Conservation (phyloP, 331 rosid species). For the Acacia pycnantha region DNA sequence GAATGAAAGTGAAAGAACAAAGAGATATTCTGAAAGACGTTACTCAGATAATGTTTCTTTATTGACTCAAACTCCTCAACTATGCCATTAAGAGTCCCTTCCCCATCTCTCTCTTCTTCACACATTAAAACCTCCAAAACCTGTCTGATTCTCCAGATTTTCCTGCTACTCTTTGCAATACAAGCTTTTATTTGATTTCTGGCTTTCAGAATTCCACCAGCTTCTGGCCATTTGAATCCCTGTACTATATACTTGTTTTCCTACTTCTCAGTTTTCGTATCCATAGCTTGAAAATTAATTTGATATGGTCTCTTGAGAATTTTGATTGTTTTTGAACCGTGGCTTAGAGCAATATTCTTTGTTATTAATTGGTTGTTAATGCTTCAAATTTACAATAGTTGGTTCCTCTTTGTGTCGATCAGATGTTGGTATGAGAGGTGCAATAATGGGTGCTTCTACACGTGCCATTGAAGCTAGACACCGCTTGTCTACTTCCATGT, state of each 20-base stretch:
- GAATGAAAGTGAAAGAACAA: slow-evolving; percentile 32
- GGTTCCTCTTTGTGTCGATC: slow-evolving; percentile 18
- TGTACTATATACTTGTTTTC: background rate
- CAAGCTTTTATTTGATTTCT: slow-evolving; percentile 15
- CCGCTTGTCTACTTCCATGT: slow-evolving; percentile 71
- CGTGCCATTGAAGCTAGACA: slow-evolving; percentile 59
- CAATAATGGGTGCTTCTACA: slow-evolving; percentile 64
- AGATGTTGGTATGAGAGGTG: slow-evolving; percentile 54
- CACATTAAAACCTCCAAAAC: slow-evolving; percentile 4
- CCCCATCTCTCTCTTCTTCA: background rate
- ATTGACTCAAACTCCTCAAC: slow-evolving; percentile 41
- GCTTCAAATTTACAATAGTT: background rate
- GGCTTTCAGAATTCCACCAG: background rate
- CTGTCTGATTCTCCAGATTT: background rate
- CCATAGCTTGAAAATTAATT: background rate
- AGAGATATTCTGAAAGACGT: slow-evolving; percentile 52
- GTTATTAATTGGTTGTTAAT: background rate
- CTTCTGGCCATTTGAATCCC: background rate
- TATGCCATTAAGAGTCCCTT: slow-evolving; percentile 38
- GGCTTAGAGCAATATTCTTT: background rate
- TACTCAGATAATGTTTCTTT: slow-evolving; percentile 34
- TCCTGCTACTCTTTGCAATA: background rate
- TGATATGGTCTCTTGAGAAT: slow-evolving; percentile 1
- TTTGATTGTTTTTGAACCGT: background rate
- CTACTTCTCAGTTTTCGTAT: background rate